These are phyloP conservation scores for Aureobasidium vineae DNA, from an alignment of 2,329 filamentous ascomycete species.

Conservation along the genomic window DNA sequence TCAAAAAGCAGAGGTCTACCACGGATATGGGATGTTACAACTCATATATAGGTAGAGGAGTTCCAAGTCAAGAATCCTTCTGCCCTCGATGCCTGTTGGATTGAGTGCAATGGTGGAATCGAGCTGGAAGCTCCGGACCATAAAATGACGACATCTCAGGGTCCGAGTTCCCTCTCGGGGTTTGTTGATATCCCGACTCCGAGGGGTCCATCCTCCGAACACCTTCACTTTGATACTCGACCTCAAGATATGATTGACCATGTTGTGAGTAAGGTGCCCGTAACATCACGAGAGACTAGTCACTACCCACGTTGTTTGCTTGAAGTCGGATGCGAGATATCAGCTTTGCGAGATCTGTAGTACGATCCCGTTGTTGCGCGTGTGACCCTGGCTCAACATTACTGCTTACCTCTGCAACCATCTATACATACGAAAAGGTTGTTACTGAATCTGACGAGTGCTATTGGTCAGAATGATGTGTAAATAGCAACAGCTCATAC, in stretches of 20 bases:
- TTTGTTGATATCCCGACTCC: conserved; percentile 19
- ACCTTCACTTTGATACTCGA: not conserved
- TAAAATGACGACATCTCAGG: conserved; percentile 16
- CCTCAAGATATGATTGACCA: not conserved
- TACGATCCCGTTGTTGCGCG: not conserved
- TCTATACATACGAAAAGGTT: not conserved
- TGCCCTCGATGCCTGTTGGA: conserved; percentile 8
- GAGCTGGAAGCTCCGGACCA: not conserved
- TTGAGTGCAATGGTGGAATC: not conserved
- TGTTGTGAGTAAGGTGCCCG: not conserved
- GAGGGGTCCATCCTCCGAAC: not conserved
- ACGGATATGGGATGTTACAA: not conserved
- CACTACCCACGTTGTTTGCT: not conserved
- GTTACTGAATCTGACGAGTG: too few relatives aligned
- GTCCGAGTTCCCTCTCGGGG: conserved; percentile 10
- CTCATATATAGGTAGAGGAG: not conserved
- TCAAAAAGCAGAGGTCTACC: not conserved
- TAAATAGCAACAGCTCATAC: too few relatives aligned
- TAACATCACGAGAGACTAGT: not conserved
- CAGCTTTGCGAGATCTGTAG: not conserved
- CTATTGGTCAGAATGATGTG: too few relatives aligned
- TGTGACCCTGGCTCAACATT: not conserved
- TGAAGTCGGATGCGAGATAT: not conserved
- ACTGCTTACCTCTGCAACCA: not conserved
- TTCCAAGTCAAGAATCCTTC: not conserved